Evolutionary conservation across 164 flowering plant species (phyloP).

Genomic region (Kalanchoe fedtschenkoi): DNA sequence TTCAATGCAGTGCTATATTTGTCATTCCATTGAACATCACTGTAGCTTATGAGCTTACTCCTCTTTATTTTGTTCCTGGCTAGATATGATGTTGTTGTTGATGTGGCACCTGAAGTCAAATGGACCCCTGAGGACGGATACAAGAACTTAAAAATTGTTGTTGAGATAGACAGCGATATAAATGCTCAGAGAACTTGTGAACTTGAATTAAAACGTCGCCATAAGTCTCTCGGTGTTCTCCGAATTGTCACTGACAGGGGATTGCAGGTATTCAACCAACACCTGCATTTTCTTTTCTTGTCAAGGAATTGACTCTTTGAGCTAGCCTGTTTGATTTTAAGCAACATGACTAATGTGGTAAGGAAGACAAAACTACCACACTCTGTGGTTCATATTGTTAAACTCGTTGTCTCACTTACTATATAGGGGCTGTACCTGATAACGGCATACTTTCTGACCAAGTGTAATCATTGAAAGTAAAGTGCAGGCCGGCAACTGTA

Average conservation of each 20-base stretch:
- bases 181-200: slow-evolving; percentile 65
- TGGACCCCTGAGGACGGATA: slow-evolving; percentile 80
- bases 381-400: too few species aligned
- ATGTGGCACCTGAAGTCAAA: slow-evolving; percentile 79
- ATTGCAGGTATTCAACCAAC: slow-evolving; percentile 43
- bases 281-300: background rate
- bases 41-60: background rate
- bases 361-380: too few species aligned
- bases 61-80: slow-evolving; percentile 12
- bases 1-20: background rate
- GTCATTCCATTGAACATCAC: background rate
- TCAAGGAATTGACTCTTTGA: background rate
- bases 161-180: slow-evolving; percentile 72
- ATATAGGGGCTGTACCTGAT: too few species aligned
- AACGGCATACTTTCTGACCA: too few species aligned
- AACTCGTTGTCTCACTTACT: too few species aligned
- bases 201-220: slow-evolving; percentile 59
- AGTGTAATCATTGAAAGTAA: too few species aligned
- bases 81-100: slow-evolving; percentile 81
- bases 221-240: slow-evolving; percentile 59
- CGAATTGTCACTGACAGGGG: slow-evolving; percentile 73
- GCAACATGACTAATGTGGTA: too few species aligned
- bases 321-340: background rate
- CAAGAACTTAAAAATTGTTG: slow-evolving; percentile 72
- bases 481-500: too few species aligned